Evolutionary conservation across 192 early-diverging fungal species (phyloP).

Genomic region (Podila horticola): DNA sequence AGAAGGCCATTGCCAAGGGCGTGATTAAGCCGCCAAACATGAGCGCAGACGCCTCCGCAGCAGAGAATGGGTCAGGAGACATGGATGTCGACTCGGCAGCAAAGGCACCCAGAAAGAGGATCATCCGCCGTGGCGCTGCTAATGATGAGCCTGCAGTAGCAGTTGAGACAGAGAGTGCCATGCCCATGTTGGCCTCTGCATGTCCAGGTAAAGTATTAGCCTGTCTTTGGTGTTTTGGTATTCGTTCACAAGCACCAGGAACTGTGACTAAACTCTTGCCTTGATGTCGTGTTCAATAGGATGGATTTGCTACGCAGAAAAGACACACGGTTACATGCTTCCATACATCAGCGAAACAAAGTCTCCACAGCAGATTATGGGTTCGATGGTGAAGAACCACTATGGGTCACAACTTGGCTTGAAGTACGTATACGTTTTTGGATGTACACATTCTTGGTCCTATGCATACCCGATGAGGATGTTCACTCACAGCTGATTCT

Average conservation of each 20-base stretch:
- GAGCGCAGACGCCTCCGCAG: constrained; percentile 5
- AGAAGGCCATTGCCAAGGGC: constrained; percentile 52
- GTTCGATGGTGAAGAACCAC: constrained; percentile 89
- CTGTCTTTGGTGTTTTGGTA: no score
- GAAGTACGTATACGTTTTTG: constrained; percentile 25
- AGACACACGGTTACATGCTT: constrained; percentile 91
- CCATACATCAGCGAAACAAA: constrained; percentile 90
- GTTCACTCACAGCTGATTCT: background rate
- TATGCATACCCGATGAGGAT: no score
- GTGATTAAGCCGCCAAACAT: constrained; percentile 22
- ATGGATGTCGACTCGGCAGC: constrained; percentile 39
- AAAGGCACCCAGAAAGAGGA: constrained; percentile 48
- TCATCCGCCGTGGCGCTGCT: constrained; percentile 40
- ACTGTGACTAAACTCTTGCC: no score
- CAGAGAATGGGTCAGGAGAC: background rate
- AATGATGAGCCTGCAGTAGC: constrained; percentile 33
- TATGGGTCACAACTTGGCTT: constrained; percentile 71
- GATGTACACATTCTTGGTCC: no score
- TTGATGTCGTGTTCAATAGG: constrained; percentile 52
- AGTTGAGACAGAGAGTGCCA: constrained; percentile 33
- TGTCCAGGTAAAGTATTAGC: constrained; percentile 29
- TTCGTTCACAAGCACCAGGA: no score
- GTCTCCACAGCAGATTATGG: constrained; percentile 99
- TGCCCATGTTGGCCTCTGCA: constrained; percentile 31
- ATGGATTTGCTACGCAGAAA: constrained; percentile 99